Evolutionary conservation across 179 eudicot species (phyloP).

Genomic region (Heliamphora pulchella): DNA sequence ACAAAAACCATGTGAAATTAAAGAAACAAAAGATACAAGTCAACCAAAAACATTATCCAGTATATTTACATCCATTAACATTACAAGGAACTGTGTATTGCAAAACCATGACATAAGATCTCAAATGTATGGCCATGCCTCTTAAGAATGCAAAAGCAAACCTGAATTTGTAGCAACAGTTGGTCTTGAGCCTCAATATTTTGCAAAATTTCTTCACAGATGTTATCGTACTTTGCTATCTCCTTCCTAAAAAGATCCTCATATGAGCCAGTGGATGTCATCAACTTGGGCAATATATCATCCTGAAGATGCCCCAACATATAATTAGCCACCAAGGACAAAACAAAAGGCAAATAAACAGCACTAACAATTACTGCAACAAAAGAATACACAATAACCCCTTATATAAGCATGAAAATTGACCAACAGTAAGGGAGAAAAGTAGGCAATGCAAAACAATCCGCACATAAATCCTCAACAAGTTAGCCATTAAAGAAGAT

Average conservation of each 20-base stretch:
- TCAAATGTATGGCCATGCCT: no score
- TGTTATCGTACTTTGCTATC: slow-evolving; percentile 71
- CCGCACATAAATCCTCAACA: no score
- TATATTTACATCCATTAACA: no score
- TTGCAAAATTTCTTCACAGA: slow-evolving; percentile 70
- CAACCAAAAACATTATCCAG: neutral
- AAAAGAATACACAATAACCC: no score
- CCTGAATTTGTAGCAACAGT: slow-evolving; percentile 80
- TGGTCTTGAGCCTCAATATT: slow-evolving; percentile 85
- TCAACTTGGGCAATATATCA: slow-evolving; percentile 94
- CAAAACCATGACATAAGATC: neutral
- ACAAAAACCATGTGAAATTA: neutral
- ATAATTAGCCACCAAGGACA: slow-evolving; percentile 19
- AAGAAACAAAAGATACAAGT: neutral
- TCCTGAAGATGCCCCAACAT: slow-evolving; percentile 45
- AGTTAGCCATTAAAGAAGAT: no score
- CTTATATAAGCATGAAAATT: no score
- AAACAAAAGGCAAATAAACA: neutral
- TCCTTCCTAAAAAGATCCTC: slow-evolving; percentile 97
- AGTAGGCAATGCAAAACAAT: no score
- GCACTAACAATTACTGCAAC: neutral
- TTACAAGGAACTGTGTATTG: no score
- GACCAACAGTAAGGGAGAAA: no score
- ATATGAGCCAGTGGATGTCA: slow-evolving; percentile 86
- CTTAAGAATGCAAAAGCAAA: slow-evolving; percentile 19